phyloP scores from a whole-genome alignment of 1,139 yeast species.

The Geotrichum aggregatum region DNA sequence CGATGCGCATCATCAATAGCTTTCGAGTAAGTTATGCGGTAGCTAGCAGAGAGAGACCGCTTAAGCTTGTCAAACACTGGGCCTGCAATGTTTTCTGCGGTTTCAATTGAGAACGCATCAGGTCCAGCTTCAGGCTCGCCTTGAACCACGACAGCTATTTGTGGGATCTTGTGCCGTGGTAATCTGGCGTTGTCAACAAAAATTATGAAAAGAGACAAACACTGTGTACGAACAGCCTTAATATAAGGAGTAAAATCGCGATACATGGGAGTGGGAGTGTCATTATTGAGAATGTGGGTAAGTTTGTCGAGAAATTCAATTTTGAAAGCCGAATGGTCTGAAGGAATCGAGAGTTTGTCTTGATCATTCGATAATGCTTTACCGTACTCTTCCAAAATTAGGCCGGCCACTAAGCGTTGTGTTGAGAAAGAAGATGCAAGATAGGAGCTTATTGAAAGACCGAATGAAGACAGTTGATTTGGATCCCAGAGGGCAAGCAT shows the following conservation, averaged over 20 bases:
- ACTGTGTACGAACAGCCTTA: conserved; percentile 80
- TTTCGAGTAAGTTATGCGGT: conserved; percentile 66
- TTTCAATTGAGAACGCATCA: conserved; percentile 77
- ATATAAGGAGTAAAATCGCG: conserved; percentile 85
- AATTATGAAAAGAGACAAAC: conserved; percentile 73
- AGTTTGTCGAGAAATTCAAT: conserved; percentile 37
- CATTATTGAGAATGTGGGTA: conserved; percentile 43
- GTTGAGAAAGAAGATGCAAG: conserved; percentile 68
- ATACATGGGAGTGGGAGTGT: conserved; percentile 53
- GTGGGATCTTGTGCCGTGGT: conserved; percentile 73
- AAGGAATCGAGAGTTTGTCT: conserved; percentile 26
- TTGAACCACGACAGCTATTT: conserved; percentile 81
- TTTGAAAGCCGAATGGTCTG: conserved; percentile 22
- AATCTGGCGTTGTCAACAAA: conserved; percentile 74
- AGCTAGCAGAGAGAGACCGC: conserved; percentile 62
- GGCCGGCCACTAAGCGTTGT: conserved; percentile 66
- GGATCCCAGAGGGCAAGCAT: conserved; percentile 56
- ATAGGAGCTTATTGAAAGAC: conserved; percentile 41
- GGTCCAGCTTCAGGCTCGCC: conserved; percentile 96
- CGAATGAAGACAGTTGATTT: conserved; percentile 25
- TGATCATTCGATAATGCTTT: conserved; percentile 30
- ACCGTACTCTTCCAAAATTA: conserved; percentile 73
- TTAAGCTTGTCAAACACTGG: conserved; percentile 66
- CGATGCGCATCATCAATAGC: conserved; percentile 76
- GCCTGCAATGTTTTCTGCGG: conserved; percentile 65